Conservation (phyloP, 1,139 yeast genomes). For the Blastobotrys indianensis region DNA sequence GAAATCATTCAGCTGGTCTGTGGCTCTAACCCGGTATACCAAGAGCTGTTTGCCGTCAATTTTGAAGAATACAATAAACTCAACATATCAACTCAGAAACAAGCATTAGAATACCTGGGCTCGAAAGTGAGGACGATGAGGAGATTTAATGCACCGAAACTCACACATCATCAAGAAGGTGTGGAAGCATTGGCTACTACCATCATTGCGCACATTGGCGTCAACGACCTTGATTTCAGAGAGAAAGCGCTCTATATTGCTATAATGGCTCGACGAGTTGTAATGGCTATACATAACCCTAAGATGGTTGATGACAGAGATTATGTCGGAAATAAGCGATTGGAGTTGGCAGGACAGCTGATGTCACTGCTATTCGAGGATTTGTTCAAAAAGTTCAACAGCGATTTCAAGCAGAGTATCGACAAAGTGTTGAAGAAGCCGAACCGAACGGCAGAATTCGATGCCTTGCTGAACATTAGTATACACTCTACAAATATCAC, state of each 20-base stretch:
- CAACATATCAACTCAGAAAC: slow-evolving; percentile 86
- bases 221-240: slow-evolving; percentile 77
- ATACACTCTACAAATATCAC: slow-evolving; percentile 91
- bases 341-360: slow-evolving; percentile 95
- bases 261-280: slow-evolving; percentile 91
- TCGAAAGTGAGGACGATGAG: slow-evolving; percentile 86
- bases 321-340: slow-evolving; percentile 95
- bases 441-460: slow-evolving; percentile 90
- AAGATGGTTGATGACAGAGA: slow-evolving; percentile 96
- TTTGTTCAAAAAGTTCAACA: slow-evolving; percentile 89
- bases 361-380: slow-evolving; percentile 94
- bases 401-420: slow-evolving; percentile 87
- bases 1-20: slow-evolving; percentile 93
- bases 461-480: slow-evolving; percentile 81
- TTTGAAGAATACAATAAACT: slow-evolving; percentile 89
- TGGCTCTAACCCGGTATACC: slow-evolving; percentile 82
- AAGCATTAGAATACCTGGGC: slow-evolving; percentile 88
- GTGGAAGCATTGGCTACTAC: slow-evolving; percentile 96
- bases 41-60: slow-evolving; percentile 85
- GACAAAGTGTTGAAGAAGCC: slow-evolving; percentile 93
- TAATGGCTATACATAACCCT: slow-evolving; percentile 93
- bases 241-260: slow-evolving; percentile 94
- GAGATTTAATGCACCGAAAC: slow-evolving; percentile 75
- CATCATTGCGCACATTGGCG: slow-evolving; percentile 90
- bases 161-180: slow-evolving; percentile 85